Percentiles rank a stretch among this genome's conserved stretches.
Evolutionary conservation across 805 yeast species (phyloP).

Genomic region (Candida schatavii): DNA sequence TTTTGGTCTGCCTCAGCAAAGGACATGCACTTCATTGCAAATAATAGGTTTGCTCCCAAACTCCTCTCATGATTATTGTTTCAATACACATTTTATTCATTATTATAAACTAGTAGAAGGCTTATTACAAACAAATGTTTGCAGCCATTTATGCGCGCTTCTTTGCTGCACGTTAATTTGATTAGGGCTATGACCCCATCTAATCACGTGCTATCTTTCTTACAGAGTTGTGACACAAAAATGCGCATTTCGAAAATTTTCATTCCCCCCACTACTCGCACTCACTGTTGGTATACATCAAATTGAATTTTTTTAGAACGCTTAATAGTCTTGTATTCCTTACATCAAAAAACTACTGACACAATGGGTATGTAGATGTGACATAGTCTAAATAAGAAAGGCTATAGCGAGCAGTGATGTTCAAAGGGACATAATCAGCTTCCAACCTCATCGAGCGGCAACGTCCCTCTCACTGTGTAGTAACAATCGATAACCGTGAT

Average conservation of each 20-base stretch:
- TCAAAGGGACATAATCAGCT: too few species aligned
- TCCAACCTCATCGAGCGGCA: too few species aligned
- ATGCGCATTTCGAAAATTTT: conserved; percentile 3
- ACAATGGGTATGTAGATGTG: conserved; percentile 10
- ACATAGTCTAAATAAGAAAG: not conserved
- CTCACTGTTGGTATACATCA: not conserved
- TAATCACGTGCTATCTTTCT: too few species aligned
- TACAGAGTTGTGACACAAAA: conserved; percentile 4
- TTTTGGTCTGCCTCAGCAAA: too few species aligned
- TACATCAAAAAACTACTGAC: conserved; percentile 4
- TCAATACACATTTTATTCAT: not conserved
- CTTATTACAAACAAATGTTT: too few species aligned
- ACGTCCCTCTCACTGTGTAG: too few species aligned
- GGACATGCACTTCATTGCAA: too few species aligned
- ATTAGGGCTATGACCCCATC: too few species aligned
- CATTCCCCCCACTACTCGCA: not conserved
- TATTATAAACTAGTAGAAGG: not conserved
- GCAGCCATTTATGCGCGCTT: too few species aligned
- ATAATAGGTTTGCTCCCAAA: too few species aligned
- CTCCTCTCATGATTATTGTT: not conserved
- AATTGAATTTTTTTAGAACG: conserved; percentile 1
- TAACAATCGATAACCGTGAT: too few species aligned
- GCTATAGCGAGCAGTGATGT: not conserved
- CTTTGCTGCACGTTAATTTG: too few species aligned
- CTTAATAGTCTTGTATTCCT: not conserved